phyloP scores from a whole-genome alignment of 1,139 yeast genomes.

The Taiozyma sp. region DNA sequence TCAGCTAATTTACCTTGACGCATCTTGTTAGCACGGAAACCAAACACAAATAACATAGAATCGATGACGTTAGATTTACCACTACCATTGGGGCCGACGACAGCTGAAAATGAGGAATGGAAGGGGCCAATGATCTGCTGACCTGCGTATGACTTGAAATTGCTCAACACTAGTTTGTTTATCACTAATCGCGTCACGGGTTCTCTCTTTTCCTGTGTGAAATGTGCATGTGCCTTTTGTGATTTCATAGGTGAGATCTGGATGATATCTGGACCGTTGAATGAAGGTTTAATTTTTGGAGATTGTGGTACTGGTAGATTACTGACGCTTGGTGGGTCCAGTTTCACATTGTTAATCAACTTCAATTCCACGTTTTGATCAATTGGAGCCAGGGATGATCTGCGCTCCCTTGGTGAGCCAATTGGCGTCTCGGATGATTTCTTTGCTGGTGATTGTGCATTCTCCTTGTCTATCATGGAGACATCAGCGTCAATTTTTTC shows the following conservation, averaged over 20 bases:
- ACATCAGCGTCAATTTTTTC: constrained; percentile 11
- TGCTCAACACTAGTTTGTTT: constrained; percentile 62
- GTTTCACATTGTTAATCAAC: constrained; percentile 7
- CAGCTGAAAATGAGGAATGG: constrained; percentile 89
- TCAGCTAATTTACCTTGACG: constrained; percentile 91
- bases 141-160: constrained; percentile 96
- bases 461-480: constrained; percentile 15
- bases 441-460: constrained; percentile 12
- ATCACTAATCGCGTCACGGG: constrained; percentile 63
- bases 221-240: constrained; percentile 23
- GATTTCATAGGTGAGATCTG: constrained; percentile 35
- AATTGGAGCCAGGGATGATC: constrained; percentile 17
- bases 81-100: constrained; percentile 99
- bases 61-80: constrained; percentile 98
- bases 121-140: constrained; percentile 93
- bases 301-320: constrained; percentile 27
- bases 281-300: constrained; percentile 31
- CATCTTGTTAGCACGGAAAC: constrained; percentile 95
- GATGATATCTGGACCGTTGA: constrained; percentile 31
- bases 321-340: constrained; percentile 14
- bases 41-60: constrained; percentile 92
- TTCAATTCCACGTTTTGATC: constrained; percentile 15
- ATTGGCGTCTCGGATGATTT: not conserved
- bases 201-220: constrained; percentile 26
- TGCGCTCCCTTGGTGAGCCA: constrained; percentile 11